These are phyloP conservation scores for Fraxinus sp. DNA, from an alignment of 305 asterid genomes.

Conservation along the genomic window DNA sequence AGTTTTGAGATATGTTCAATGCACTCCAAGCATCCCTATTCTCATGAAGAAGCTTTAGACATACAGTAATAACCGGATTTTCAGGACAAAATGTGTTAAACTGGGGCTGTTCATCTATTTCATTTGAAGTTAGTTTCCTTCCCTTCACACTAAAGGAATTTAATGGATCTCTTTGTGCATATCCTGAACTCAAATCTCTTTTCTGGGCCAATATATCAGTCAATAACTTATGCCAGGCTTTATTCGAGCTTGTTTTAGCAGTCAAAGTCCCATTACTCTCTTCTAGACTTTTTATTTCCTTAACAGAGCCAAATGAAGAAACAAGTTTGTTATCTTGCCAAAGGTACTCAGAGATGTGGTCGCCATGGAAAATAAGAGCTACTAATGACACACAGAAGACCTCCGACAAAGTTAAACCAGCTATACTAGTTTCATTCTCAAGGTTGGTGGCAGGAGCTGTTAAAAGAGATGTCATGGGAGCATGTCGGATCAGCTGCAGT, in stretches of 20 bases:
- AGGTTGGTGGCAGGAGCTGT: conserved; percentile 35
- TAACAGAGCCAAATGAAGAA: conserved; percentile 39
- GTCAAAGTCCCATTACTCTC: conserved; percentile 25
- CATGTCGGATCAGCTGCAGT: conserved; percentile 83
- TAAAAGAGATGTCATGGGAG: conserved; percentile 54
- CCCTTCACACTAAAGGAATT: conserved; percentile 30
- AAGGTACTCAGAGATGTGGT: conserved; percentile 61
- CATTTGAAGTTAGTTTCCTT: conserved; percentile 25
- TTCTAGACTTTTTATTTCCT: conserved; percentile 35
- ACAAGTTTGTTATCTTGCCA: conserved; percentile 46
- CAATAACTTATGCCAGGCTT: conserved; percentile 67
- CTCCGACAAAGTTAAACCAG: conserved; percentile 86
- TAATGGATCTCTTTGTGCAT: conserved; percentile 29
- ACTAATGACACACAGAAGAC: conserved; percentile 75
- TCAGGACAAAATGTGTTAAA: conserved; percentile 48
- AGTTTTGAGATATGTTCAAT: conserved; percentile 69
- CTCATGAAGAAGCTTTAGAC: conserved; percentile 51
- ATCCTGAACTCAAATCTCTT: conserved; percentile 28
- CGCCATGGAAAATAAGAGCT: conserved; percentile 79
- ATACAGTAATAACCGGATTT: conserved; percentile 77
- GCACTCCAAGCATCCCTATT: conserved; percentile 64
- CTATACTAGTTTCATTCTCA: conserved; percentile 39
- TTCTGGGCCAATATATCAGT: conserved; percentile 54
- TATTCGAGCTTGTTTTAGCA: conserved; percentile 39
- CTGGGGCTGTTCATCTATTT: conserved; percentile 32